Base-by-base conservation (phyloP, 495 filamentous ascomycete genomes). In the Neurospora sp. region DNA sequence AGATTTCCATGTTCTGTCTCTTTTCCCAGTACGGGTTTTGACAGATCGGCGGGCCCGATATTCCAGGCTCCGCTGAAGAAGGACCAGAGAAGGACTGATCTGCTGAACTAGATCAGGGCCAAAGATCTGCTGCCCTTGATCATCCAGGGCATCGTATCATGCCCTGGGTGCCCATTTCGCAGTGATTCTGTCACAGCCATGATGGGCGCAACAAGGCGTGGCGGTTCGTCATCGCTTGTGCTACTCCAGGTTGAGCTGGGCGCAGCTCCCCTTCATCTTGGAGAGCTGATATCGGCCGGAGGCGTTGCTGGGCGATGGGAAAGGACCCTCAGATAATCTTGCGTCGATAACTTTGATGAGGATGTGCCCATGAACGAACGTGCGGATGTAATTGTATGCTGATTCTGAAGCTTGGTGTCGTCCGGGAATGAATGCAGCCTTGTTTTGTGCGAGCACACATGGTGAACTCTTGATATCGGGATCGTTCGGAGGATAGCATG, bases 151-250 rank as follows among this genome's bases (percentile, higher is more conserved):
- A 35, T 65, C 53, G 27, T 65, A 65, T 17, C 14, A 14, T 35
- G 27, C 6, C 27, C 2, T 4, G 14, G 27, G 17, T 8, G 31
- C 14, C 53, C 27, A 61, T 61, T 27, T 31, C 12, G 53, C 53
- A 61, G 53, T 61, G 53, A 16, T 31, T 61, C 53, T 31, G 53
- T 31, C 31, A 16, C 8, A 31, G 22, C 53, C 12, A 61, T 61
- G 53, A 31, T 61, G 53, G 53, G 53, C 53, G 53, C 53, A 61
- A 61, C 53, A 61, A 27, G 53, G 53, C 53, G 22, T 61, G 53
- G 53, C 53, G 53, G 53, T 61, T 70, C 20, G 69, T 22, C 72
- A 73, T 73, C 72, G 72, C 72, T 70, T 65, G 72, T 73, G 42
- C 69, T 42, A 73, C 72, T 70, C 14, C 12, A 35, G 53, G 22